These are phyloP conservation scores for Solanum chacoense DNA, from an alignment of 305 asterid genomes.

Conservation along the genomic window DNA sequence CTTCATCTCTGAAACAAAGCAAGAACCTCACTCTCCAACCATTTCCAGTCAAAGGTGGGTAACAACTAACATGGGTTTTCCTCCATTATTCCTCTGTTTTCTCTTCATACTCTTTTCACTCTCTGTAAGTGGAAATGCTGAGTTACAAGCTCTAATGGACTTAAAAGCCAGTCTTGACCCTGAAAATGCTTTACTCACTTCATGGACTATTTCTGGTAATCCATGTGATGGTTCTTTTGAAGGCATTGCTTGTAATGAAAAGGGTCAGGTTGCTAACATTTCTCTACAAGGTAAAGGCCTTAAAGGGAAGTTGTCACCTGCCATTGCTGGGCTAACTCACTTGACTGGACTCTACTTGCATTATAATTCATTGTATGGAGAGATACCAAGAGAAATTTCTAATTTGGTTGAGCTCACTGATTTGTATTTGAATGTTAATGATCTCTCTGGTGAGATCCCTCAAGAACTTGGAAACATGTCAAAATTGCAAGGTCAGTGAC, in stretches of 20 bases:
- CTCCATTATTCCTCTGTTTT: constrained; percentile 10
- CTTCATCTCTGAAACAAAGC: neutral
- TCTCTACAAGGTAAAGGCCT: constrained; percentile 91
- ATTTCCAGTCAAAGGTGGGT: neutral
- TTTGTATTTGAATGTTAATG: constrained; percentile 75
- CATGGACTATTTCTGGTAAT: constrained; percentile 63
- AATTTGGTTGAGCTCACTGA: constrained; percentile 51
- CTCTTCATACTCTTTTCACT: constrained; percentile 19
- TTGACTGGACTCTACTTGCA: constrained; percentile 86
- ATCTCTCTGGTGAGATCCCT: constrained; percentile 77
- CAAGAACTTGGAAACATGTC: constrained; percentile 55
- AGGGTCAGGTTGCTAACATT: constrained; percentile 64
- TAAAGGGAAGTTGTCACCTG: constrained; percentile 65
- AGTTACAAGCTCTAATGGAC: constrained; percentile 48
- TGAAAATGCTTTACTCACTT: constrained; percentile 35
- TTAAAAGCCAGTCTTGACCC: constrained; percentile 77
- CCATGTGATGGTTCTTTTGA: constrained; percentile 71
- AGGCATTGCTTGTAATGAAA: constrained; percentile 74
- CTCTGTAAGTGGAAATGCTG: constrained; percentile 20
- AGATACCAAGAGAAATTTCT: constrained; percentile 58
- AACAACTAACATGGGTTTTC: constrained; percentile 23
- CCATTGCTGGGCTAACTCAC: constrained; percentile 46
- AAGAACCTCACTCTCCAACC: neutral
- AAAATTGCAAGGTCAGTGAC: constrained; percentile 62
- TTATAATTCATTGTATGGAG: constrained; percentile 64